A percentile compares a stretch with the other conserved stretches of the same genome.
Conservation (phyloP, 306 rosid genomes). For the Hylodesmum podocarpum region DNA sequence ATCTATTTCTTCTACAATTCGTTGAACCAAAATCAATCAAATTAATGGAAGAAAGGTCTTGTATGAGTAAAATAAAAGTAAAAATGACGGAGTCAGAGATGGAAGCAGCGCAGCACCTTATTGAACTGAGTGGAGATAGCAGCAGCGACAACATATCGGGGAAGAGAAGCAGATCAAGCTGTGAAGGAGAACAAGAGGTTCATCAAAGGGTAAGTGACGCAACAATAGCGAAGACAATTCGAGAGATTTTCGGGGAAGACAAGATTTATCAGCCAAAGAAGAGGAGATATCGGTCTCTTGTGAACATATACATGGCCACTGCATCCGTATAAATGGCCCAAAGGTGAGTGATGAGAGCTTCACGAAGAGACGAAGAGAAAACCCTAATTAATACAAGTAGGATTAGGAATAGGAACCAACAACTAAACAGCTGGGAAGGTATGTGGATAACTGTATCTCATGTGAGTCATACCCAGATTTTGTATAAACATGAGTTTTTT, state of each 20-base stretch:
- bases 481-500: not conserved
- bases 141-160: not conserved
- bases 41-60: conserved; percentile 21
- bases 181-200: conserved; percentile 19
- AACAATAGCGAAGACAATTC: not conserved
- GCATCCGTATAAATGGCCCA: conserved; percentile 15
- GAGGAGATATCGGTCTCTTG: conserved; percentile 50
- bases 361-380: not conserved
- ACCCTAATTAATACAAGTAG: not conserved
- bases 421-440: not conserved
- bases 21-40: not conserved
- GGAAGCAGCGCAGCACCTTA: conserved; percentile 46
- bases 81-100: conserved; percentile 34
- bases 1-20: not conserved
- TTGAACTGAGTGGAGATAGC: conserved; percentile 56
- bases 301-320: conserved; percentile 47
- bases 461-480: not conserved
- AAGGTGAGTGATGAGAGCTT: not conserved
- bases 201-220: conserved; percentile 13
- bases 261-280: conserved; percentile 34
- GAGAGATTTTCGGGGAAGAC: conserved; percentile 48
- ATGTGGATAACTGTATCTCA: not conserved
- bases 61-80: not conserved
- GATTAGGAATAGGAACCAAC: not conserved
- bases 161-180: conserved; percentile 4